Evolutionary conservation across 75 land plant species (phyloP).

Genomic region (Picea sitchensis): DNA sequence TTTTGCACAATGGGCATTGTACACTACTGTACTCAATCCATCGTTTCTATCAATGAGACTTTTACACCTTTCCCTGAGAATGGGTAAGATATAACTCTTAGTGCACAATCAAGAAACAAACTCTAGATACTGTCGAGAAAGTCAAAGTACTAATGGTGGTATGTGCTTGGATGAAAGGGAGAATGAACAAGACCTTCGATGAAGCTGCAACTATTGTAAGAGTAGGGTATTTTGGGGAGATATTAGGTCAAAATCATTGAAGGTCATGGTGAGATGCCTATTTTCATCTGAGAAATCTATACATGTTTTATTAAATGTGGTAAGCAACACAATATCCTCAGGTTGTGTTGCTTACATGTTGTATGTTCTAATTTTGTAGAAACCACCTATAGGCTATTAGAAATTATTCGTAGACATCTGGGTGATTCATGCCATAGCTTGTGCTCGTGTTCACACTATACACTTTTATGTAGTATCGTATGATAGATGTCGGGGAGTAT

Average conservation of each 20-base stretch:
- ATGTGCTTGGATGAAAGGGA: too few species aligned
- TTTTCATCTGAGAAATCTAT: background rate
- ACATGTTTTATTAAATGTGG: background rate
- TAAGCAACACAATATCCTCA: background rate
- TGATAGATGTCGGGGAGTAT: background rate
- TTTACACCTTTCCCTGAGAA: too few species aligned
- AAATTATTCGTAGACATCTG: background rate
- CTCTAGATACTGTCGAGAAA: too few species aligned
- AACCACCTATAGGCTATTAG: background rate
- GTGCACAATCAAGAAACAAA: too few species aligned
- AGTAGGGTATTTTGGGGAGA: background rate
- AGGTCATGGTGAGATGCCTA: background rate
- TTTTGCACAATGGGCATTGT: too few species aligned
- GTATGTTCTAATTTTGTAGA: background rate
- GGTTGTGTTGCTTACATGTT: background rate
- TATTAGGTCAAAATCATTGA: background rate
- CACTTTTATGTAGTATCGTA: background rate
- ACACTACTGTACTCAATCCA: too few species aligned
- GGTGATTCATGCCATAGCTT: background rate
- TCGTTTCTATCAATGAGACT: too few species aligned
- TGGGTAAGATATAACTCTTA: too few species aligned
- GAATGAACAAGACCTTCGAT: too few species aligned
- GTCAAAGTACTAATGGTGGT: too few species aligned
- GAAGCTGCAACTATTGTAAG: background rate
- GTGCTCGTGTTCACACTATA: background rate